These are phyloP conservation scores for Penicillium sumatraense DNA, from an alignment of 2,329 filamentous ascomycete genomes.

Conservation along the genomic window DNA sequence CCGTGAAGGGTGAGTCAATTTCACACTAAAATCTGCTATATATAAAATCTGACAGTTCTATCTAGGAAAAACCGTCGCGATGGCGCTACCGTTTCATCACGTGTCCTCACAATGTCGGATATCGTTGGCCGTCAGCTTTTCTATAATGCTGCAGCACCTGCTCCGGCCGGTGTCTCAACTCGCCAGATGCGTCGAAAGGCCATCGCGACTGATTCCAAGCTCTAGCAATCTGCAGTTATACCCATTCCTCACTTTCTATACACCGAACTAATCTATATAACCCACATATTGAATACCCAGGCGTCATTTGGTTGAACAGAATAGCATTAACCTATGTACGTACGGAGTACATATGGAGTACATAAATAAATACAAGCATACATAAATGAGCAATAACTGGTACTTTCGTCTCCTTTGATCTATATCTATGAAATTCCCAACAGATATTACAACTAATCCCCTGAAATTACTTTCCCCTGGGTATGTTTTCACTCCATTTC, in stretches of 20 bases:
- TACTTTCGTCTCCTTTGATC: too few species aligned
- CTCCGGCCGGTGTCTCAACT: constrained; percentile 36
- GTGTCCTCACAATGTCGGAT: constrained; percentile 80
- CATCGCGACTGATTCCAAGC: constrained; percentile 39
- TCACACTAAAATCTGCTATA: not conserved
- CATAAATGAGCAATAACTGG: too few species aligned
- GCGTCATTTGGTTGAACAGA: not conserved
- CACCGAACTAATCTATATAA: not conserved
- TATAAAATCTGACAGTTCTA: not conserved
- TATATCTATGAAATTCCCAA: too few species aligned
- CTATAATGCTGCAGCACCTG: constrained; percentile 34
- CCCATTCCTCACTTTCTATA: not conserved
- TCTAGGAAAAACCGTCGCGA: constrained; percentile 84
- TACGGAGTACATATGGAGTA: too few species aligned
- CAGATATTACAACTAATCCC: too few species aligned
- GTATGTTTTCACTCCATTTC: too few species aligned
- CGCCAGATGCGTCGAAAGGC: constrained; percentile 42
- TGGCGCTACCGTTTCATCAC: constrained; percentile 80
- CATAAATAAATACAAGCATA: too few species aligned
- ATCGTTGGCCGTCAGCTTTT: constrained; percentile 73
- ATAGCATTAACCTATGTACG: not conserved
- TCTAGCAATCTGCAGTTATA: constrained; percentile 21
- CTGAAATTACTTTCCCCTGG: too few species aligned
- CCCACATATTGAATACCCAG: not conserved
- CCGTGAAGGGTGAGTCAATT: constrained; percentile 70